These are phyloP conservation scores for Pichia membranifaciens DNA, from an alignment of 805 yeast genomes.

Conservation along the genomic window DNA sequence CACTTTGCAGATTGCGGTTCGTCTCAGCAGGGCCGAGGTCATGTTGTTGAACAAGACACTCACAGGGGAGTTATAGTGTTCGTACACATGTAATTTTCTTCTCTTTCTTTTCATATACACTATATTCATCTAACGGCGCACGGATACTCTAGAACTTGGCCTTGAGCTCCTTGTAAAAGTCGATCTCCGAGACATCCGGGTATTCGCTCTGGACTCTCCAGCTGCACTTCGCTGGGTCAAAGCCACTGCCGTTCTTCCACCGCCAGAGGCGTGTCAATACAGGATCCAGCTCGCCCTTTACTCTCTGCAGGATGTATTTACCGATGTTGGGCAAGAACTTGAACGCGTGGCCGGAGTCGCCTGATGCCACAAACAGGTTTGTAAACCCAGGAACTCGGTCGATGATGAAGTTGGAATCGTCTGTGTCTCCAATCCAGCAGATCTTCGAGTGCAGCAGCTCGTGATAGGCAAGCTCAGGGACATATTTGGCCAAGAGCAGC, in stretches of 20 bases:
- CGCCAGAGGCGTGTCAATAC: slow-evolving; percentile 26
- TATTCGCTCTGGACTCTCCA: slow-evolving; percentile 18
- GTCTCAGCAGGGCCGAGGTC: too few relatives aligned
- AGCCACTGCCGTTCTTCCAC: slow-evolving; percentile 20
- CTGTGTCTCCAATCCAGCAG: slow-evolving; percentile 35
- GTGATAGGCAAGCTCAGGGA: slow-evolving; percentile 38
- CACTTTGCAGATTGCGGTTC: too few relatives aligned
- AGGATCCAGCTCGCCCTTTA: slow-evolving; percentile 21
- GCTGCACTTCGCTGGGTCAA: slow-evolving; percentile 17
- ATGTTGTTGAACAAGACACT: too few relatives aligned
- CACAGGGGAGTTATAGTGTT: too few relatives aligned
- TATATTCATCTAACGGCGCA: too few relatives aligned
- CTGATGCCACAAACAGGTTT: slow-evolving; percentile 35
- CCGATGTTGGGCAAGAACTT: slow-evolving; percentile 43
- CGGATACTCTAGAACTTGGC: too few relatives aligned
- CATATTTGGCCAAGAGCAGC: slow-evolving; percentile 27
- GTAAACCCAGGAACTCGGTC: slow-evolving; percentile 30
- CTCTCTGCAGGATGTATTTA: slow-evolving; percentile 30
- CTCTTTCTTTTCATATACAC: too few relatives aligned
- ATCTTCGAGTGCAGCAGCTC: slow-evolving; percentile 22
- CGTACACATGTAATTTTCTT: too few relatives aligned
- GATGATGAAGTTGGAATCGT: slow-evolving; percentile 34
- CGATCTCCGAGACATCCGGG: slow-evolving; percentile 11
- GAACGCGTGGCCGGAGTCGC: slow-evolving; percentile 42
- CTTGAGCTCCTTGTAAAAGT: slow-evolving; percentile 4